Percentiles rank a stretch among this genome's conserved stretches.
These are phyloP conservation scores for Sclerotinia sclerotiorum DNA, from an alignment of 2,329 filamentous ascomycete genomes.

Conservation along the genomic window DNA sequence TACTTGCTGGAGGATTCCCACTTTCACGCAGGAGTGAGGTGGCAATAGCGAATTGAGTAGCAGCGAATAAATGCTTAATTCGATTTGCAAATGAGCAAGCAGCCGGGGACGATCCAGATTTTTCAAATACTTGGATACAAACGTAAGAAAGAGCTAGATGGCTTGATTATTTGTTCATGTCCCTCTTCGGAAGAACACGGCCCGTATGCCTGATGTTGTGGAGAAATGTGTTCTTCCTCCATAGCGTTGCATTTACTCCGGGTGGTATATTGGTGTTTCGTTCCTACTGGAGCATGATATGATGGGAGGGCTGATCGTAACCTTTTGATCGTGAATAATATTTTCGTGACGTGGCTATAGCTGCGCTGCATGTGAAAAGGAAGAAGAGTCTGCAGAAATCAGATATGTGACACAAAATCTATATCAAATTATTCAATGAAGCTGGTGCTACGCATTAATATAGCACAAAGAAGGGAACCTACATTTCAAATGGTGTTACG, in stretches of 20 bases:
- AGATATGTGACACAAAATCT: conserved; percentile 15
- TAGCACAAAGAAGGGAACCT: background rate
- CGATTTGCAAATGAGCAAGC: background rate
- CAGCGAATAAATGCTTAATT: background rate
- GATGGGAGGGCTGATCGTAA: conserved; percentile 14
- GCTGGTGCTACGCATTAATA: background rate
- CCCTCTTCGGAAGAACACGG: conserved; percentile 22
- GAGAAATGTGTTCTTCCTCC: conserved; percentile 12
- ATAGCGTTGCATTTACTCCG: conserved; percentile 17
- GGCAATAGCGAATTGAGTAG: conserved; percentile 11
- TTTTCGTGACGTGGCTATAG: conserved; percentile 24
- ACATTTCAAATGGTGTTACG: background rate
- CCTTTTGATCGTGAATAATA: background rate
- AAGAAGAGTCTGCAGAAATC: background rate
- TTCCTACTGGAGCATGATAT: conserved; percentile 12
- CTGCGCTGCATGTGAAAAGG: conserved; percentile 17
- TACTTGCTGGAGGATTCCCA: background rate
- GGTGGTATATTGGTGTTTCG: background rate
- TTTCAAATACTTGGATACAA: conserved; percentile 1
- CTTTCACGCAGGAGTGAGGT: conserved; percentile 19
- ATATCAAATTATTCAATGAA: conserved; percentile 19
- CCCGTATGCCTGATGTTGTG: conserved; percentile 22
- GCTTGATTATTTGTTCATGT: background rate
- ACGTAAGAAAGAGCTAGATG: background rate
- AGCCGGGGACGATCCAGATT: background rate